Conservation (phyloP, 768 basidiomycete genomes). For the Naganishia friedmannii region DNA sequence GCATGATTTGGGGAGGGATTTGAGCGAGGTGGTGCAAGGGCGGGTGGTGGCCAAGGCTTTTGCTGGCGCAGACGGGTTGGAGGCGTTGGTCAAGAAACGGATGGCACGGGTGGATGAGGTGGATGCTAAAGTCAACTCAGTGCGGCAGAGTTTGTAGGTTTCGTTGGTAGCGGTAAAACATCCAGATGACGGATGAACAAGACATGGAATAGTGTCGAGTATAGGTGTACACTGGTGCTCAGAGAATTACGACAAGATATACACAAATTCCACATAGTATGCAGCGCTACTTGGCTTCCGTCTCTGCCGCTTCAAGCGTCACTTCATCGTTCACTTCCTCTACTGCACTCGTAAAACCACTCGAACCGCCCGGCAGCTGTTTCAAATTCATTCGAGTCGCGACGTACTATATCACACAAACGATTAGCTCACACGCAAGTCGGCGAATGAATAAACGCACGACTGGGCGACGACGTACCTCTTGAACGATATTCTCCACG, state of each 20-base stretch:
- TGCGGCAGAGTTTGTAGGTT: background rate
- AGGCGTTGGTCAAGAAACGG: conserved; percentile 26
- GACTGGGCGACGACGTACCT: conserved; percentile 56
- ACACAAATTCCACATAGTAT: background rate
- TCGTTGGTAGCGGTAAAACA: too few relatives aligned
- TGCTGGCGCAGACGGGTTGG: conserved; percentile 17
- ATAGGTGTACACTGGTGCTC: background rate
- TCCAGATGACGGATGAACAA: background rate
- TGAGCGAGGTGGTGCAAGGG: conserved; percentile 37
- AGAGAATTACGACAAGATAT: background rate
- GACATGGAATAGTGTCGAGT: background rate
- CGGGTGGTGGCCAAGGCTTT: conserved; percentile 38
- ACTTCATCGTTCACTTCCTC: background rate
- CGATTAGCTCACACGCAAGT: too few relatives aligned
- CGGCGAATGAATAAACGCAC: background rate
- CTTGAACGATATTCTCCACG: conserved; percentile 86
- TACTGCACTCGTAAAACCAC: background rate
- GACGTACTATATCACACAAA: too few relatives aligned
- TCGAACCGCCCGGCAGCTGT: background rate
- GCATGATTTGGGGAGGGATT: conserved; percentile 47
- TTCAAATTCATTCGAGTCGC: conserved; percentile 21
- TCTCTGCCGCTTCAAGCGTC: background rate
- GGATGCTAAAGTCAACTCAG: background rate
- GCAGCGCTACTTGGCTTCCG: background rate
- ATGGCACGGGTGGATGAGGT: conserved; percentile 33